These are phyloP conservation scores for Triticum dicoccoides DNA, from an alignment of 176 grass and related monocot genomes.

Conservation along the genomic window DNA sequence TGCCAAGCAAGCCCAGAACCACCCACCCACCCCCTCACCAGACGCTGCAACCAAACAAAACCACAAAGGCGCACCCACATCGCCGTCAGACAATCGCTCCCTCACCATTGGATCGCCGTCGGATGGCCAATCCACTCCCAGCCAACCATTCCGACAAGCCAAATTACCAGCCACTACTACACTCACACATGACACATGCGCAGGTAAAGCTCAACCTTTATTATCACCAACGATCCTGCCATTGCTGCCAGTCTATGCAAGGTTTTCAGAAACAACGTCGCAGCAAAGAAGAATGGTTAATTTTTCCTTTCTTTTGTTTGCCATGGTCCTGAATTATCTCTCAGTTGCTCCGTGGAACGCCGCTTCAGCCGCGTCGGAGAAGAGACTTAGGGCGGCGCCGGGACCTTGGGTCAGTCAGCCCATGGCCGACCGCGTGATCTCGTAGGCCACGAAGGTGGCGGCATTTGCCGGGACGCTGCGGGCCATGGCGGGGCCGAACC, in stretches of 20 bases:
- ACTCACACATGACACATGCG: neutral
- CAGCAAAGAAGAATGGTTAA: neutral
- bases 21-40: conserved; percentile 4
- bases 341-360: neutral
- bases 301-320: neutral
- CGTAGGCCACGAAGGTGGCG: conserved; percentile 76
- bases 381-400: neutral
- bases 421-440: conserved; percentile 61
- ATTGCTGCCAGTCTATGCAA: conserved; percentile 15
- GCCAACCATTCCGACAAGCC: conserved; percentile 38
- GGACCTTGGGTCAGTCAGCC: conserved; percentile 36
- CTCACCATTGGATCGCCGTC: conserved; percentile 36
- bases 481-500: conserved; percentile 86
- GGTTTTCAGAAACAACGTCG: neutral
- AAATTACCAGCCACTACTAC: neutral
- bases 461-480: conserved; percentile 85
- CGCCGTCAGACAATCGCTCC: conserved; percentile 16
- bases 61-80: neutral
- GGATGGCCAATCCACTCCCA: conserved; percentile 32
- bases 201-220: conserved; percentile 8
- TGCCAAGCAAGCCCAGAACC: neutral
- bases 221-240: conserved; percentile 19
- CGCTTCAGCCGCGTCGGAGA: conserved; percentile 8
- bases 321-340: neutral
- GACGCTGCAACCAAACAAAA: conserved; percentile 21